Evolutionary conservation across 2,329 filamentous ascomycete species (phyloP).

Genomic region (Blastomyces parvus): DNA sequence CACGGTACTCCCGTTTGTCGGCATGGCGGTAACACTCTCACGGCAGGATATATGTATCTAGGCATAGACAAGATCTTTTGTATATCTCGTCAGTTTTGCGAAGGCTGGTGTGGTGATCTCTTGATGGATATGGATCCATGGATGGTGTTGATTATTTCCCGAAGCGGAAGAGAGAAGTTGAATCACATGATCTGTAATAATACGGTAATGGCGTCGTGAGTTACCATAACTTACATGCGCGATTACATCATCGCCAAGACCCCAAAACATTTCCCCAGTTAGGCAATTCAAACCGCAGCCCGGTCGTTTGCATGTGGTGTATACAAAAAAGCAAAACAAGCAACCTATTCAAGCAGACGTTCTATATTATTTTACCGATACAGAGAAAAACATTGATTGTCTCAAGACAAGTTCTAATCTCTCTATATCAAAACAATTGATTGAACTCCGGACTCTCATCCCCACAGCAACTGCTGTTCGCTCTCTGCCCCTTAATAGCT

Average conservation of each 20-base stretch:
- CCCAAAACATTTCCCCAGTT: neutral
- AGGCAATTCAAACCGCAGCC: neutral
- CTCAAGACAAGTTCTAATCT: neutral
- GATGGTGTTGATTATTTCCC: too few species aligned
- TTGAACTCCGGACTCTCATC: too few species aligned
- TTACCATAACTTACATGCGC: too few species aligned
- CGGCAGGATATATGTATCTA: neutral
- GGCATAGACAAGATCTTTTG: too few species aligned
- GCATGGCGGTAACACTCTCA: neutral
- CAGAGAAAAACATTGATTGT: too few species aligned
- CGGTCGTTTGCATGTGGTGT: neutral
- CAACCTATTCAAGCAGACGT: neutral
- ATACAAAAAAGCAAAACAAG: neutral
- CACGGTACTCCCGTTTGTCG: neutral
- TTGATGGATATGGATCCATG: too few species aligned
- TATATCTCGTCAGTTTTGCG: too few species aligned
- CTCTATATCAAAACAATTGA: too few species aligned
- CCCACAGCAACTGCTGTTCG: neutral
- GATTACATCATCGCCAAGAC: neutral
- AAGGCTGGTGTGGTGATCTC: too few species aligned
- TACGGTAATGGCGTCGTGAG: neutral
- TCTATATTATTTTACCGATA: neutral
- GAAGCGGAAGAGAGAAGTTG: too few species aligned
- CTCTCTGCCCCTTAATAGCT: neutral
- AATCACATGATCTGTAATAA: neutral